Base-by-base conservation (phyloP, 2,329 filamentous ascomycete genomes). In the Sporothrix luriei region DNA sequence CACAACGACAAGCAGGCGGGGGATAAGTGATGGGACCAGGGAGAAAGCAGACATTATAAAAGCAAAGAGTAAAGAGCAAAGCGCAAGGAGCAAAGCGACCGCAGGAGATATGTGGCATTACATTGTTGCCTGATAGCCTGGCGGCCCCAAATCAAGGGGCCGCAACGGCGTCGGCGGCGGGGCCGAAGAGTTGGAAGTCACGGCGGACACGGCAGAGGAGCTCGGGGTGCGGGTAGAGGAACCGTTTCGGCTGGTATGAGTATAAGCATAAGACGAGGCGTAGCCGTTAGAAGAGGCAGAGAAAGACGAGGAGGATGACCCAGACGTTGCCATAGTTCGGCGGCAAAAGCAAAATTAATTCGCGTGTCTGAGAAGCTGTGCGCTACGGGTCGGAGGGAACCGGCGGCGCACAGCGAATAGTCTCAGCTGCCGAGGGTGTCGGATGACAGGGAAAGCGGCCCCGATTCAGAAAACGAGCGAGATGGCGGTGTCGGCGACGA, bases 121-220 rank as follows among this genome's bases (percentile, higher is more conserved):
- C 83, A 85, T 84, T 75, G 83, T 85, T 75, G 84, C 84, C 78
- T 84, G 81, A 73, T 83, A 85, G 66, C 83, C 84, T 46, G 84
- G 84, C 67, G 84, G 84, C 4, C 84, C 83, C 59, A 85, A 79
- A 73, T 85, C 84, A 54, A 85, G 79, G 48, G 83, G 80, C 68
- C 78, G 77, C 68, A 83, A 77, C 72, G 81, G 76, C 70, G 79
- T 78, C 43, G 73, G 72, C 73, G 80, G 77, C 71, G 78, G 78
- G 68, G 76, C 79, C 69, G 82, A 83, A 21, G 78, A 78, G 69
- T 79, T 77, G 57, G 78, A 77, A 48, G 79, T 78, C 66, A 78
- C 69, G 70, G 81, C 81, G 68, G 83, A 84, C 70, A 82, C 78
- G 69, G 80, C 80, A n/a, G 82, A 83, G 26, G 73, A 72, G 69